These are phyloP conservation scores for Bryoerythrophyllum caledonicum DNA, from an alignment of 225 moss, liverwort and hornwort species.

Conservation along the genomic window DNA sequence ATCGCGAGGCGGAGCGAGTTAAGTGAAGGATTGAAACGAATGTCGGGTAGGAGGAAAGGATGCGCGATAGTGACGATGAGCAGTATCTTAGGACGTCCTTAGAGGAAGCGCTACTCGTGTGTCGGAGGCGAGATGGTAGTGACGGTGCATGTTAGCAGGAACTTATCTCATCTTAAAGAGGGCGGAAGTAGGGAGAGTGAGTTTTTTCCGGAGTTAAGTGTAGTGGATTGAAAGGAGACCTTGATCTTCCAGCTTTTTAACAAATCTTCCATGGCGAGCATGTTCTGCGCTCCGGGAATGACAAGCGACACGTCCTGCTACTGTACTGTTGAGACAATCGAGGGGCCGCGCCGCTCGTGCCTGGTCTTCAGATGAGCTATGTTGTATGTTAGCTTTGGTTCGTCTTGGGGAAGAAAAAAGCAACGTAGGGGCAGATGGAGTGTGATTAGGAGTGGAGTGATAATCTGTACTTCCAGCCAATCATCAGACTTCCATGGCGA, in stretches of 20 bases:
- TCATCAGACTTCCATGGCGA: neutral
- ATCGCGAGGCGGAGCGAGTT: neutral
- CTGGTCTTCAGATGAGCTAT: too few species aligned
- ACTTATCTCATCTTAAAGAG: neutral
- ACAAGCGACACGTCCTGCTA: neutral
- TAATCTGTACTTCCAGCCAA: neutral
- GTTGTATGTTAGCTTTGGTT: too few species aligned
- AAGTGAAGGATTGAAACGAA: neutral
- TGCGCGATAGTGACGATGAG: neutral
- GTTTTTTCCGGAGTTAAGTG: neutral
- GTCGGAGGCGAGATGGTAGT: neutral
- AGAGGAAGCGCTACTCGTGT: neutral
- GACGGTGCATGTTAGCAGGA: neutral
- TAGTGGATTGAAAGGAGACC: neutral
- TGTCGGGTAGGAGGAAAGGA: neutral
- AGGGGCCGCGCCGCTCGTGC: too few species aligned
- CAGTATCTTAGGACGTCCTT: neutral
- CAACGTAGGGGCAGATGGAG: too few species aligned
- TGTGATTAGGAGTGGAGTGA: neutral
- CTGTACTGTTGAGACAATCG: neutral
- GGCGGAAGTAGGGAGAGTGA: neutral
- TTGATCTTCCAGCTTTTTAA: neutral
- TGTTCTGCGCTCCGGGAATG: neutral
- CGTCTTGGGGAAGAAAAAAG: too few species aligned
- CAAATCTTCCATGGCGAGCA: neutral